Evolutionary conservation across 164 flowering plant species (phyloP), one percentile per base, ranked within the genome.

Genomic region (Liquidambar formosana): DNA sequence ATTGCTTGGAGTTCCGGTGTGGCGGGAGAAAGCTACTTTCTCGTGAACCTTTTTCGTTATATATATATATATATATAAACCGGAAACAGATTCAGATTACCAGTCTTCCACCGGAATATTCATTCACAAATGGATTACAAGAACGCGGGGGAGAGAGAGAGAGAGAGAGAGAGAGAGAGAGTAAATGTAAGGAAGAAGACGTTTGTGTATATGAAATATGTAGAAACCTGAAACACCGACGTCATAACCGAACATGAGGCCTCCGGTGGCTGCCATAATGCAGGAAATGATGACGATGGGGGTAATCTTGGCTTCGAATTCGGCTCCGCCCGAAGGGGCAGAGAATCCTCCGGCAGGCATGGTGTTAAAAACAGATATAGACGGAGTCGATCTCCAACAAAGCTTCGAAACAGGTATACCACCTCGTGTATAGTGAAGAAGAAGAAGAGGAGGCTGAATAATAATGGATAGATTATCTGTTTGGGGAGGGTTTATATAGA

Each of bases 211-310:
- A 16, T 25, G 9, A 12, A 16, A 11, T 10, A 25, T 27, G 15
- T 0, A 14, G 5, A 10, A 23, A 86, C 99, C 99, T 58, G 99
- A 93, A 74, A 95, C 86, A 18, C 99, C 99, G 59, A 93, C 92
- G 53, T 95, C 99, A 65, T 95, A 95, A 22, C 97, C 99, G 64
- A 94, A 94, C 97, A 94, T 94, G 60, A 94, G 90, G 33, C 97
- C 99, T 0, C 99, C 99, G 18, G 95, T 89, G 61, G 99, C 96
- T 0, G 98, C 99, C 98, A 93, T 90, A 28, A 93, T 90, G 59
- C 97, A 93, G 3, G 99, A 91, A 46, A 95, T 75, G 68, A 95
- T 85, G n/a, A 95, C 99, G 33, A 91, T 85, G 8, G 97, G 93
- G 1, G 99, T 95, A 33, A 95, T 92, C 80, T 84, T 84, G 0